phyloP scores from a whole-genome alignment of 495 filamentous ascomycete genomes.

The Copromyces sp. region DNA sequence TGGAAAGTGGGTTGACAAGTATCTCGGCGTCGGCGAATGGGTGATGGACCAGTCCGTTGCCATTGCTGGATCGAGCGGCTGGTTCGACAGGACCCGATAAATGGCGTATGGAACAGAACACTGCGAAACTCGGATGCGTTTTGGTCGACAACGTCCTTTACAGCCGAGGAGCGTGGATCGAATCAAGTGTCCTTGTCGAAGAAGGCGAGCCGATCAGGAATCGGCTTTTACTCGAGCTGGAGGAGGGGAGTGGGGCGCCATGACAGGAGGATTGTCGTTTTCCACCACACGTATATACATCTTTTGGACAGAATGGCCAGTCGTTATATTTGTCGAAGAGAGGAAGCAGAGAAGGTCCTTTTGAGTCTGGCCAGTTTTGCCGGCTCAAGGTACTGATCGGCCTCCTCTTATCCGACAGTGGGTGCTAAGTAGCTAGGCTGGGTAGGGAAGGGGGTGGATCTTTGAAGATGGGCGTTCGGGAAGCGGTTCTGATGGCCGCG shows the following conservation, averaged over 20 bases:
- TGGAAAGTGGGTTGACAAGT: constrained; percentile 86
- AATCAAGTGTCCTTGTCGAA: background rate
- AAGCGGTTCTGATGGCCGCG: background rate
- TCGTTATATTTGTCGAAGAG: background rate
- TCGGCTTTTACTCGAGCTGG: background rate
- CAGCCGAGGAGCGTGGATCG: background rate
- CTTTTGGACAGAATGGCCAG: background rate
- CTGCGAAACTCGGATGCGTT: background rate
- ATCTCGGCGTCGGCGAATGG: constrained; percentile 93
- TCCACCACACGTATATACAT: background rate
- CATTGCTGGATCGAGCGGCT: constrained; percentile 73
- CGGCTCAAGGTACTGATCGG: background rate
- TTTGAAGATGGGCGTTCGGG: background rate
- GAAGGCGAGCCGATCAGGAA: background rate
- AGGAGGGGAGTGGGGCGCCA: background rate
- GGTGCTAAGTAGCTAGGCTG: background rate
- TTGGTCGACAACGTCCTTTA: background rate
- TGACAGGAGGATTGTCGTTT: background rate
- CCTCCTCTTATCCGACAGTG: background rate
- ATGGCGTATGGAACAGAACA: background rate
- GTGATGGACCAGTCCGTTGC: constrained; percentile 96
- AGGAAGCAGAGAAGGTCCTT: background rate
- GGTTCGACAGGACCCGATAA: constrained; percentile 82
- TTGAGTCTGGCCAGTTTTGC: background rate
- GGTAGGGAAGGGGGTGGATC: background rate